Base-by-base conservation (phyloP, 2,329 filamentous ascomycete genomes). In the Clonostachys rhizophaga region DNA sequence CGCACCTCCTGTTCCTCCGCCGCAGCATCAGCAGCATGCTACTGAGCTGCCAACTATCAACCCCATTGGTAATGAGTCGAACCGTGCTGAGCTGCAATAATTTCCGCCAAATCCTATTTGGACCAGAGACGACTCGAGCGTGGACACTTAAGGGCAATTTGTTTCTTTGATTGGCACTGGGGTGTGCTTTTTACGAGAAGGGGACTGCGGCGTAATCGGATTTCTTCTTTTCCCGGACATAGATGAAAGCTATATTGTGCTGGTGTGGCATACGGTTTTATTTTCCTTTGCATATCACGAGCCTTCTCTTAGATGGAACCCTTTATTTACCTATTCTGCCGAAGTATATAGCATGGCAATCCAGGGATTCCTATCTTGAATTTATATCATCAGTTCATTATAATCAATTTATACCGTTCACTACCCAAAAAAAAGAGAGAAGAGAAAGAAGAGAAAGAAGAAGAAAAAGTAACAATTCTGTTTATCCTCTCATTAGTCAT, bases 71-170 rank as follows among this genome's bases (percentile, higher is more conserved):
- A 58, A 55, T 4, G 59, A 61, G 49, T 54, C 47, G 24, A 67
- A 67, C 51, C 56, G 64, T 16, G 64, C 63, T 5, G 62, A 67
- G 50, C 52, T 67, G 24, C 24, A 30, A 30, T 30, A 30, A 10
- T 30, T 30, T 30, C 9, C 8, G 24, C 2, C 24, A 30, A 10
- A 30, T 30, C 24, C 24, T 30, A 10, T 30, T 10, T 30, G 24
- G 24, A 4, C 24, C 24, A 30, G 24, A 30, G 24, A 30, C 24
- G 24, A 30, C 8, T 30, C 24, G 9, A 30, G 24, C 24, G 9
- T 10, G 24, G 8, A 30, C 24, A 30, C 24, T 30, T 30, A 30
- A 8, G 24, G 24, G 9, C 24, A 30, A 4, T 3, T 30, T 30
- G 9, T 30, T 30, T 8, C 24, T 30, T 30, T 30, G 24, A 30